Conservation (phyloP, 2,329 filamentous ascomycete species). For the Pyrenophora seminiperda region DNA sequence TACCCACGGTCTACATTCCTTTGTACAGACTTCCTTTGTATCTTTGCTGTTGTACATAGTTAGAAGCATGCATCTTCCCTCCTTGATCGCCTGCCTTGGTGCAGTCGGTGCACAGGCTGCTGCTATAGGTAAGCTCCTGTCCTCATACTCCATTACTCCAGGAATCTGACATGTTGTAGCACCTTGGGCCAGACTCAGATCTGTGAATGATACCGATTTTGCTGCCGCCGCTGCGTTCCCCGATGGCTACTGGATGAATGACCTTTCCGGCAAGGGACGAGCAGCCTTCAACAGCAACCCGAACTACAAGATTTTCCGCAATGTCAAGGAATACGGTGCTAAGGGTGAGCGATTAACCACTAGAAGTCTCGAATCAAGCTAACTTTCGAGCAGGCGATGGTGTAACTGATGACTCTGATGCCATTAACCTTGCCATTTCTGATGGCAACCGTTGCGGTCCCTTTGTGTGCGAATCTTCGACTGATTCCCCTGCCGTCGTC, state of each 20-base stretch:
- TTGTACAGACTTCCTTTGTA: conserved; percentile 6
- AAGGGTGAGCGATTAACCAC: conserved; percentile 35
- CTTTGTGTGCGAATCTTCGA: conserved; percentile 53
- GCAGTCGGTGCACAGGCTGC: conserved; percentile 32
- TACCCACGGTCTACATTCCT: conserved; percentile 12
- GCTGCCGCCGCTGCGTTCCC: conserved; percentile 8
- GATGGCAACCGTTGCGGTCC: conserved; percentile 52
- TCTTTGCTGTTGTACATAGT: conserved; percentile 8
- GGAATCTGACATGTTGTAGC: conserved; percentile 17
- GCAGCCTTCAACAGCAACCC: conserved; percentile 47
- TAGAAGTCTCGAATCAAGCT: conserved; percentile 3
- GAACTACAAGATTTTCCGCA: conserved; percentile 52
- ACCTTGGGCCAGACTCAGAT: conserved; percentile 8
- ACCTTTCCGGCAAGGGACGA: conserved; percentile 51
- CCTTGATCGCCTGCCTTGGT: conserved; percentile 37
- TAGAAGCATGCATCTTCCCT: conserved; percentile 31
- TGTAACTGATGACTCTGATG: conserved; percentile 56
- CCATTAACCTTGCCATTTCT: conserved; percentile 58
- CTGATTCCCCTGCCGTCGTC: conserved; percentile 60
- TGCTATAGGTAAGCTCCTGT: conserved; percentile 21
- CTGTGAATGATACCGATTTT: conserved; percentile 1
- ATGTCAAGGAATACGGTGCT: conserved; percentile 54
- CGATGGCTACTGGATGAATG: conserved; percentile 50
- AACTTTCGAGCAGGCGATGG: conserved; percentile 40
- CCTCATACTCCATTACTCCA: background rate